Percentiles rank a stretch among this genome's conserved stretches.
These are phyloP conservation scores for Populus tremula DNA, from an alignment of 345 rosid species.

Conservation along the genomic window DNA sequence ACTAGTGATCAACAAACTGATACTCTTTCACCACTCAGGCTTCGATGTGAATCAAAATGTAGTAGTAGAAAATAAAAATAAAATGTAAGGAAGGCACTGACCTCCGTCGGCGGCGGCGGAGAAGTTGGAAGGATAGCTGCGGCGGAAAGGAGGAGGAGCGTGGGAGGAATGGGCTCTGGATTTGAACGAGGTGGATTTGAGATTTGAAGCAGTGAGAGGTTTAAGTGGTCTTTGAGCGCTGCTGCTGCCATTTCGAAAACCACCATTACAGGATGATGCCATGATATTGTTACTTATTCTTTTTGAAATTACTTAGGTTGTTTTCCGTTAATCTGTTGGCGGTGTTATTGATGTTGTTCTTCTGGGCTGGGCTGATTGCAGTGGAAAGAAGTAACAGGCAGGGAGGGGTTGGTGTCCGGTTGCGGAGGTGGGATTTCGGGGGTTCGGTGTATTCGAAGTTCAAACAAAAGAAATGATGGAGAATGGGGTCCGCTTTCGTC, in stretches of 20 bases:
- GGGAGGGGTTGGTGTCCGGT: neutral
- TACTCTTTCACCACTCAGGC: too few relatives aligned
- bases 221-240: slow-evolving; percentile 44
- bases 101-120: slow-evolving; percentile 60
- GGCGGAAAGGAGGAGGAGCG: slow-evolving; percentile 50
- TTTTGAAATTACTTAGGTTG: neutral
- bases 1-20: neutral
- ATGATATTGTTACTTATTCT: slow-evolving; percentile 14
- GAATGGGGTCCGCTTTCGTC: slow-evolving; percentile 15
- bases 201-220: slow-evolving; percentile 44
- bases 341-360: neutral
- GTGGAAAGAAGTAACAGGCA: neutral
- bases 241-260: slow-evolving; percentile 50
- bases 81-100: slow-evolving; percentile 10
- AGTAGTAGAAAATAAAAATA: neutral
- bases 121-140: slow-evolving; percentile 46
- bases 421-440: neutral
- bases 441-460: slow-evolving; percentile 28
- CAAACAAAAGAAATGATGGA: slow-evolving; percentile 24
- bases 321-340: neutral
- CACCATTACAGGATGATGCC: slow-evolving; percentile 43
- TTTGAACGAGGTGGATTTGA: slow-evolving; percentile 71
- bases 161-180: slow-evolving; percentile 53
- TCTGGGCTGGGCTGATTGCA: neutral
- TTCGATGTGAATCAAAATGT: neutral